A percentile compares a stretch with the other conserved stretches of the same genome.
phyloP scores from a whole-genome alignment of 2,329 filamentous ascomycete species.

The Aureobasidium sp. region DNA sequence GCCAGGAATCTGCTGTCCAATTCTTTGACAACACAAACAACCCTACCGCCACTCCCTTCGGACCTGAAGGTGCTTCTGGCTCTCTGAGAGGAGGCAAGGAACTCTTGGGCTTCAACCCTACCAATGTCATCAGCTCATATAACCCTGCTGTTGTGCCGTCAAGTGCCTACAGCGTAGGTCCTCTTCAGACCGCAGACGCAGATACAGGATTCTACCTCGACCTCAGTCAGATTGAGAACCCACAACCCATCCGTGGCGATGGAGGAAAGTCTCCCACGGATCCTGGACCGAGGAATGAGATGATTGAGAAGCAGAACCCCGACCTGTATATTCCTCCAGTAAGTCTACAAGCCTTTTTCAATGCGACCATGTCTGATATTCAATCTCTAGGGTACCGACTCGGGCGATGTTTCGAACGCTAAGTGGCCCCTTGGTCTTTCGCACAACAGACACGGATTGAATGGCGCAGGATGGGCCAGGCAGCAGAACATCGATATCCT shows the following conservation, averaged over 20 bases:
- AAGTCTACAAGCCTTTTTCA: background rate
- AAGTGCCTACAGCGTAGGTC: slow-evolving; percentile 31
- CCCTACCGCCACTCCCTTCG: slow-evolving; percentile 20
- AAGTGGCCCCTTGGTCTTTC: slow-evolving; percentile 39
- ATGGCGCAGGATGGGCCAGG: slow-evolving; percentile 35
- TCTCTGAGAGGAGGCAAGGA: slow-evolving; percentile 28
- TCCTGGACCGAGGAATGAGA: slow-evolving; percentile 30
- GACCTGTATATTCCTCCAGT: slow-evolving; percentile 31
- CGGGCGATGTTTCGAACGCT: slow-evolving; percentile 33
- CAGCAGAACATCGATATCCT: slow-evolving; percentile 35
- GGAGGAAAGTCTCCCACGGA: slow-evolving; percentile 32
- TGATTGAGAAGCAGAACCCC: slow-evolving; percentile 34
- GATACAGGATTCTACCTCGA: slow-evolving; percentile 35
- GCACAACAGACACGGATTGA: slow-evolving; percentile 34
- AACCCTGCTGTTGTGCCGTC: slow-evolving; percentile 29
- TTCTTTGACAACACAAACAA: slow-evolving; percentile 8
- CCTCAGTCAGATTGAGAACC: slow-evolving; percentile 32
- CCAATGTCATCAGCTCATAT: slow-evolving; percentile 25
- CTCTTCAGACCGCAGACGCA: slow-evolving; percentile 31
- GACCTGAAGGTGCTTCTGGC: slow-evolving; percentile 31
- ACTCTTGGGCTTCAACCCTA: slow-evolving; percentile 30
- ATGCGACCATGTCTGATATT: background rate
- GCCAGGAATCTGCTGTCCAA: slow-evolving; percentile 3
- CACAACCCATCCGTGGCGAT: slow-evolving; percentile 34
- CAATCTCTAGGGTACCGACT: slow-evolving; percentile 29